A percentile compares a stretch with the other conserved stretches of the same genome.
Conservation (phyloP, 495 filamentous ascomycete genomes). For the Lophiostoma macrostomum region DNA sequence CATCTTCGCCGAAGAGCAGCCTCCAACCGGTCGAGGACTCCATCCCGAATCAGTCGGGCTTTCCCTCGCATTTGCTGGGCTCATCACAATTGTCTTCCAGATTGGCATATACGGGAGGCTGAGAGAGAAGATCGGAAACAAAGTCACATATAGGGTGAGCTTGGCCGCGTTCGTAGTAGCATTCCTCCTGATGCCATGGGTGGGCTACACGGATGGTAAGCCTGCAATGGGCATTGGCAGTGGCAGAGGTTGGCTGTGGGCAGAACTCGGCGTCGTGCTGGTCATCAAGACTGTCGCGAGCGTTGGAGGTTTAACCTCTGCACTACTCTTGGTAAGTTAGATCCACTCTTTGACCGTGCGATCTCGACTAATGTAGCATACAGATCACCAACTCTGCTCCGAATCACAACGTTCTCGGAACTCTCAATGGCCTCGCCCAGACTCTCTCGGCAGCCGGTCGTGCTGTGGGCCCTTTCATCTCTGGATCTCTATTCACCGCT, state of each 20-base stretch:
- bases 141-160: constrained; percentile 72
- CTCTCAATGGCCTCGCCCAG: constrained; percentile 90
- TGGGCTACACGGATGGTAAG: constrained; percentile 67
- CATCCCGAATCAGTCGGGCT: constrained; percentile 79
- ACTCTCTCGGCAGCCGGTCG: constrained; percentile 88
- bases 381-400: constrained; percentile 92
- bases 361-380: constrained; percentile 22
- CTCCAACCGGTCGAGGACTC: constrained; percentile 72
- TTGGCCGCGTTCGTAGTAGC: constrained; percentile 79
- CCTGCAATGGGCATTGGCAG: constrained; percentile 47
- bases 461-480: constrained; percentile 82
- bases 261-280: constrained; percentile 73
- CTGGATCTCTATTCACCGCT: constrained; percentile 76
- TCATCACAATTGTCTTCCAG: constrained; percentile 85
- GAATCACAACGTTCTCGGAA: constrained; percentile 80
- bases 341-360: neutral
- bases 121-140: constrained; percentile 79
- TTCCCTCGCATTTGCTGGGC: constrained; percentile 77
- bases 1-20: constrained; percentile 73
- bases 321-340: constrained; percentile 72
- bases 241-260: constrained; percentile 62
- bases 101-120: constrained; percentile 75
- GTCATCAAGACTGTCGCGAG: constrained; percentile 85
- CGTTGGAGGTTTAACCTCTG: constrained; percentile 84
- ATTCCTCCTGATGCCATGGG: constrained; percentile 84